These are phyloP conservation scores for Neonothopanus nambi DNA, from an alignment of 1,284 basidiomycete species.

Conservation along the genomic window DNA sequence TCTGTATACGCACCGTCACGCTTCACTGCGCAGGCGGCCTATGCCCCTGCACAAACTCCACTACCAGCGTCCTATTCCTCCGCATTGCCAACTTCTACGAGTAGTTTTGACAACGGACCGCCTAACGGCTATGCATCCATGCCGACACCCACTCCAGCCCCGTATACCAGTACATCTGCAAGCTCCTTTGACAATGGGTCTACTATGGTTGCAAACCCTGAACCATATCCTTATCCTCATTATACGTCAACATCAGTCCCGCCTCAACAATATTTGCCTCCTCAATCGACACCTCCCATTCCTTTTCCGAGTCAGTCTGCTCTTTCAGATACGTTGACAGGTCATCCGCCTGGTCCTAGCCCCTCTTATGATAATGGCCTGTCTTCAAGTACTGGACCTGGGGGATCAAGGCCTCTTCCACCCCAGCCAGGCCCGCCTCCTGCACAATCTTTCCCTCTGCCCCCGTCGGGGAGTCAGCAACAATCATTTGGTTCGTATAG, in stretches of 20 bases:
- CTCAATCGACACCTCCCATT: conserved; percentile 1
- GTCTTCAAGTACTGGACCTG: conserved; percentile 14
- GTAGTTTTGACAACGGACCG: too few relatives aligned
- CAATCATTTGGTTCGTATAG: conserved; percentile 11
- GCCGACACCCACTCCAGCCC: background rate
- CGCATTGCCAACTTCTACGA: background rate
- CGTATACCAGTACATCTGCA: background rate
- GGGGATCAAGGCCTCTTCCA: conserved; percentile 15
- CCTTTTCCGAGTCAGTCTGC: conserved; percentile 2
- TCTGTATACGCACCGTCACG: background rate
- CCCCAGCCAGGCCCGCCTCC: conserved; percentile 11
- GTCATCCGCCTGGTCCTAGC: background rate
- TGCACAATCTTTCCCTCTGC: conserved; percentile 4
- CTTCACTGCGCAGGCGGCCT: conserved; percentile 12
- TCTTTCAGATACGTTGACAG: background rate
- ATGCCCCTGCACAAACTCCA: conserved; percentile 18
- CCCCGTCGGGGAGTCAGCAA: conserved; percentile 8
- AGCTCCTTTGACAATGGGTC: conserved; percentile 9
- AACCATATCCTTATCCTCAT: conserved; percentile 6
- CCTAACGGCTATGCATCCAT: too few relatives aligned
- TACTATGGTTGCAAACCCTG: background rate
- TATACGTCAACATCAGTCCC: conserved; percentile 2
- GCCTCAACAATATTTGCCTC: conserved; percentile 5
- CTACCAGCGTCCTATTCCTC: conserved; percentile 11
- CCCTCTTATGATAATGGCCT: conserved; percentile 1